Evolutionary conservation across 139 green algal genomes (phyloP), one percentile per base, ranked within the genome.

Genomic region (Chlamydomonas sp.): DNA sequence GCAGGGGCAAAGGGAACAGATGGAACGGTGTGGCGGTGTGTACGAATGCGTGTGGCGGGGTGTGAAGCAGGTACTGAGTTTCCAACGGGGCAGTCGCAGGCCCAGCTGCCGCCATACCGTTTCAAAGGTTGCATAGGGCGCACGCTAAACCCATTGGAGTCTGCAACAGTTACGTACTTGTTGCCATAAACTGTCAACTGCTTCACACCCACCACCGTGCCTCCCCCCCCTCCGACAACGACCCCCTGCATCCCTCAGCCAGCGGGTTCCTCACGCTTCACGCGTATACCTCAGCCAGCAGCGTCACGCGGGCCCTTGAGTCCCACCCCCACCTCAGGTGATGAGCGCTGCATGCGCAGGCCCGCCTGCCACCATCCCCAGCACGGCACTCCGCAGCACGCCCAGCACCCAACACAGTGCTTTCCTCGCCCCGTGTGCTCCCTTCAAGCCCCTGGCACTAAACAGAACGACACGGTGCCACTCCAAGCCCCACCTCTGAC

Each of bases 181-280:
- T 49, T 49, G 31, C 31, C 31, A 49, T 49, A 49, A 49, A 49
- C 31, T 49, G 31, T 49, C 31, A 49, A 49, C 31, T 49, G 31
- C 31, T 49, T 49, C 31, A 49, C 31, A 49, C 31, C 31, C 31
- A 49, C 31, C 31, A 49, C 31, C 31, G 31, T 49, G 31, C 31
- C 31, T 49, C 31, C 74, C 84, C 59, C 81, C 95, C 94, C 95
- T 98, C 87, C n/a, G 93, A 96, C 64, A 99, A 90, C n/a, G 95
- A 98, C 2, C 97, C 97, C 7, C 97, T 91, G 89, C 94, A 97
- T 71, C 97, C 97, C 89, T 99, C 97, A 0, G 31, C 31, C 31
- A 49, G 31, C 31, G 31, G 31, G 31, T 0, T 49, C 31, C 31
- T 49, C 31, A 49, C 31, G 31, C 31, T 49, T 49, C 31, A 49